Evolutionary conservation across 495 filamentous ascomycete genomes (phyloP).

Genomic region (Tuber borchii): DNA sequence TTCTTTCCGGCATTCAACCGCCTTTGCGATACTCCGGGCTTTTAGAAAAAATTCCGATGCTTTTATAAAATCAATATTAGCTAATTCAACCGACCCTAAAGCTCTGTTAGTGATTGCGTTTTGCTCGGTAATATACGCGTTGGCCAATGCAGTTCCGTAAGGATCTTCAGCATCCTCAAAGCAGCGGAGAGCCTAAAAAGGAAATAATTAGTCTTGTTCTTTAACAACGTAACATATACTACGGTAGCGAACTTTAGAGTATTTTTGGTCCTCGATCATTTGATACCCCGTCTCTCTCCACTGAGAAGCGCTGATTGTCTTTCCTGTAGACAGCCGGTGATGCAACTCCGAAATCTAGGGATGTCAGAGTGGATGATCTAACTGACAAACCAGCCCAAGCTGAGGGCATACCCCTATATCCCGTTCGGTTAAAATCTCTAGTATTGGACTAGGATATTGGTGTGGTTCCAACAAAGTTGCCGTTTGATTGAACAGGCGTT

Average conservation of each 20-base stretch:
- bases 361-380: conserved; percentile 8
- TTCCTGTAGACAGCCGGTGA: too few species aligned
- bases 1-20: too few species aligned
- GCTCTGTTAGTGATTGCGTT: conserved; percentile 17
- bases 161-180: too few species aligned
- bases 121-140: conserved; percentile 19
- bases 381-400: too few species aligned
- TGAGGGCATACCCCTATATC: not conserved
- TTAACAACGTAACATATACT: too few species aligned
- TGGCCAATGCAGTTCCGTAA: conserved; percentile 1
- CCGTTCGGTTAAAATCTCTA: conserved; percentile 9
- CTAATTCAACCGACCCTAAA: conserved; percentile 1
- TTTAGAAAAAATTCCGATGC: conserved; percentile 2
- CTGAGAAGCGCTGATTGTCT: too few species aligned
- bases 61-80: not conserved
- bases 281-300: too few species aligned
- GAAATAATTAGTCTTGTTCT: too few species aligned
- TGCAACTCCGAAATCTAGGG: not conserved
- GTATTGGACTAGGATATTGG: conserved; percentile 6
- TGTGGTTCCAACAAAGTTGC: not conserved
- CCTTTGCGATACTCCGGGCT: too few species aligned
- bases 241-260: too few species aligned
- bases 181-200: too few species aligned
- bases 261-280: too few species aligned
- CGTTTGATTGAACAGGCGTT: conserved; percentile 10